Evolutionary conservation across 2,329 filamentous ascomycete genomes (phyloP).

Genomic region (Purpureocillium takamizusanense): DNA sequence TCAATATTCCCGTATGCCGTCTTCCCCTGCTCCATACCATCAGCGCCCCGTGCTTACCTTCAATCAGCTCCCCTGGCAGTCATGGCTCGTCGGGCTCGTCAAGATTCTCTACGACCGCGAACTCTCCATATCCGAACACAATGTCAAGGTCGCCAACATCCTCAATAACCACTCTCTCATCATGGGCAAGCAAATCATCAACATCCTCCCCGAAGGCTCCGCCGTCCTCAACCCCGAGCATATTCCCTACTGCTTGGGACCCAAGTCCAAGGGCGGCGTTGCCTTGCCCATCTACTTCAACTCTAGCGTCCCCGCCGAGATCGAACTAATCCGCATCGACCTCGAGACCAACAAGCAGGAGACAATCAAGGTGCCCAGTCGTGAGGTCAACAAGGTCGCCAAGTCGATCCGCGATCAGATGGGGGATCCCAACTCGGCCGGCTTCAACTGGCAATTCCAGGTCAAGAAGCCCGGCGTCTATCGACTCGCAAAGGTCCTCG

Average conservation of each 20-base stretch:
- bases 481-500: slow-evolving; percentile 72
- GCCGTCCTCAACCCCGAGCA: slow-evolving; percentile 79
- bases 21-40: background rate
- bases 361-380: slow-evolving; percentile 63
- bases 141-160: slow-evolving; percentile 79
- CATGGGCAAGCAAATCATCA: slow-evolving; percentile 92
- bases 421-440: slow-evolving; percentile 48
- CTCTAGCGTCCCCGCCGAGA: slow-evolving; percentile 77
- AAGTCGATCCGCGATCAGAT: slow-evolving; percentile 59
- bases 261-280: slow-evolving; percentile 47
- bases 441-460: slow-evolving; percentile 61
- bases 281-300: slow-evolving; percentile 85
- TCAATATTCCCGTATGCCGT: slow-evolving; percentile 61
- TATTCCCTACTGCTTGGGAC: slow-evolving; percentile 72
- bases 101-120: slow-evolving; percentile 89
- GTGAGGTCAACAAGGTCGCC: slow-evolving; percentile 66
- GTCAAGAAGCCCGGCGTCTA: slow-evolving; percentile 87
- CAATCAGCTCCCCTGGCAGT: slow-evolving; percentile 59
- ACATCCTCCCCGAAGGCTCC: slow-evolving; percentile 93
- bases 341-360: slow-evolving; percentile 74
- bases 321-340: slow-evolving; percentile 83
- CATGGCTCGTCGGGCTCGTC: slow-evolving; percentile 62
- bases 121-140: slow-evolving; percentile 84
- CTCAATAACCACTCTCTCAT: slow-evolving; percentile 90
- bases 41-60: background rate